Evolutionary conservation across 2,329 filamentous ascomycete species (phyloP), one percentile per base, ranked within the genome.

Genomic region (Sordariomycetes sp.): DNA sequence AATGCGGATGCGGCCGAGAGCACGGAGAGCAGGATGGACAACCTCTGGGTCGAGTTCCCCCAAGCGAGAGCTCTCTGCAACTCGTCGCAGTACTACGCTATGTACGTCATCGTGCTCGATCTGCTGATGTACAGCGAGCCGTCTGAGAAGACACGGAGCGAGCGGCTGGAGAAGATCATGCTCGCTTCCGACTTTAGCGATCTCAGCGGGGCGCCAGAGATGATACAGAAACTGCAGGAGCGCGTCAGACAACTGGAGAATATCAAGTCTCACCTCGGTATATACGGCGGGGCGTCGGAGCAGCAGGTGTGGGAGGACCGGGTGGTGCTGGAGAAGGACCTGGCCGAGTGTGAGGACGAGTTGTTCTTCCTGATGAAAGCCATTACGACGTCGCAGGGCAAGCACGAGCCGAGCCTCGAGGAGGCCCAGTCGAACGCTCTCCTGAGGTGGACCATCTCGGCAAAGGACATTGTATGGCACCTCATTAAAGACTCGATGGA

Each of bases 311-410:
- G 93, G 92, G 85, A 94, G 67, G 93, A 97, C 68, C 84, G 91
- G 37, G 78, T 97, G 60, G 76, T 86, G n/a, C 80, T 99, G 51
- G 94, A 99, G 68, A 87, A 89, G 56, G 94, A 99, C 68, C 76
- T 99, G 55, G 83, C 90, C 11, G 85, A 85, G 22, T 97, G 90
- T 66, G 94, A 97, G 70, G 94, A 99, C 66, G 95, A 99, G 71
- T 74, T 99, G 10, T 99, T 99, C 79, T 99, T 99, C 74, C 89
- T 99, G 77, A 97, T 99, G 94, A 97, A 99, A 67, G 95, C 94
- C 46, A 99, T 99, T 69, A 99, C 94, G 1, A 95, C 91, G 2
- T 95, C 93, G 5, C 94, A 99, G 71, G 81, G 91, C 60, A 94
- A 92, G 68, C 86, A 85, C 62, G 90, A 96, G 60, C 82, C 81